Conservation (phyloP, 805 yeast species). For the Barnettozyma wickerhamii region DNA sequence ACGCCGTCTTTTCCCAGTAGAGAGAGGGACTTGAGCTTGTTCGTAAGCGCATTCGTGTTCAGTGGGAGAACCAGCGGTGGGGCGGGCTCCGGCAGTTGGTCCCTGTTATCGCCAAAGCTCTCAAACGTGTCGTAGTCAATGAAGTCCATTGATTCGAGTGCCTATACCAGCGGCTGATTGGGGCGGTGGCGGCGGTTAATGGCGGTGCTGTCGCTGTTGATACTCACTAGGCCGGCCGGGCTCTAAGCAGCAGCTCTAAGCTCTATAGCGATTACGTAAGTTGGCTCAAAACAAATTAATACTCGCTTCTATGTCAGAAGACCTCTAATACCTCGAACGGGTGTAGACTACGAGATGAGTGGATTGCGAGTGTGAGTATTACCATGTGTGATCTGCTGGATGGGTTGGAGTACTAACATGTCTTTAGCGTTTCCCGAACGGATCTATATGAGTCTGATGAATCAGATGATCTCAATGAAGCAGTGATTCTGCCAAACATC, state of each 20-base stretch:
- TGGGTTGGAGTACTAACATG: neutral
- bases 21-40: constrained; percentile 34
- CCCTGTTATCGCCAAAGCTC: neutral
- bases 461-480: constrained; percentile 9
- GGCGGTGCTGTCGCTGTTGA: too few relatives aligned
- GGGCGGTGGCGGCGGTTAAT: too few relatives aligned
- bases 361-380: constrained; percentile 8
- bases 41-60: constrained; percentile 28
- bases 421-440: constrained; percentile 20
- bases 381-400: too few relatives aligned
- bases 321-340: too few relatives aligned
- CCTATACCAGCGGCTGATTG: too few relatives aligned
- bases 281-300: too few relatives aligned
- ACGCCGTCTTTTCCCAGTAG: constrained; percentile 17
- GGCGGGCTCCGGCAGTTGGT: constrained; percentile 32
- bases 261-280: too few relatives aligned
- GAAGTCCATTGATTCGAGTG: constrained; percentile 28
- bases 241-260: too few relatives aligned
- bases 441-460: constrained; percentile 18
- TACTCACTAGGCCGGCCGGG: too few relatives aligned
- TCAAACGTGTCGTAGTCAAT: constrained; percentile 24
- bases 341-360: too few relatives aligned
- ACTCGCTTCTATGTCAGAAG: too few relatives aligned
- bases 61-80: constrained; percentile 36
- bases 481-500: constrained; percentile 19